Conservation (phyloP, 345 rosid genomes). For the Populus alba region DNA sequence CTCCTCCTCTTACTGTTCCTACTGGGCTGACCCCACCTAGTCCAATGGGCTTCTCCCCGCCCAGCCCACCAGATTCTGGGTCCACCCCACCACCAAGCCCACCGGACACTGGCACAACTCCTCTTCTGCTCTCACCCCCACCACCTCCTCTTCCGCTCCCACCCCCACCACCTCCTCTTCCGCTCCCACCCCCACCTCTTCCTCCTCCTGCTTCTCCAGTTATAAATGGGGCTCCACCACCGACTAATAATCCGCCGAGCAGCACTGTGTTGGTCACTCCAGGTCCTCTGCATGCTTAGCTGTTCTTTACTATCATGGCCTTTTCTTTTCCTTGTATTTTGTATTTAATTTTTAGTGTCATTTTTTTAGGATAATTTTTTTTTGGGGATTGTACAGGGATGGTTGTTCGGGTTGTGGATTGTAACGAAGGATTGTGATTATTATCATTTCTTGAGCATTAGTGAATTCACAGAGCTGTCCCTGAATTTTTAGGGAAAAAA, state of each 20-base stretch:
- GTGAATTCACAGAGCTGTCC: constrained; percentile 2
- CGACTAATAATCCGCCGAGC: constrained; percentile 50
- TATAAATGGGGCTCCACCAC: constrained; percentile 42
- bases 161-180: constrained; percentile 12
- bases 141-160: constrained; percentile 10
- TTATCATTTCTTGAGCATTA: neutral
- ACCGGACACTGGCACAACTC: constrained; percentile 26
- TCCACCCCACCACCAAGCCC: constrained; percentile 1
- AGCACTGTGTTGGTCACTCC: constrained; percentile 42
- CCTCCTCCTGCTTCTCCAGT: constrained; percentile 35
- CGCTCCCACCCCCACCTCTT: constrained; percentile 4
- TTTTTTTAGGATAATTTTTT: neutral
- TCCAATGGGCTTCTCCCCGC: constrained; percentile 27
- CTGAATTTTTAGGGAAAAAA: neutral
- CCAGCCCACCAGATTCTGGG: constrained; percentile 19
- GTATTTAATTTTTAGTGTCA: neutral
- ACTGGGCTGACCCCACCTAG: constrained; percentile 25
- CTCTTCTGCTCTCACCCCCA: constrained; percentile 29
- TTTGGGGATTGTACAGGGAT: constrained; percentile 10
- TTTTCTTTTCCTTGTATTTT: neutral
- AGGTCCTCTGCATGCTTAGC: constrained; percentile 61
- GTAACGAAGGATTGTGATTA: neutral
- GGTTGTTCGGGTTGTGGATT: neutral
- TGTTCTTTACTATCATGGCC: neutral
- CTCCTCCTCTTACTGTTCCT: constrained; percentile 13